Percentiles rank a stretch among this genome's conserved stretches.
Evolutionary conservation across 192 early-diverging fungal genomes (phyloP).

Genomic region (Phycomyces blakesleeanus): DNA sequence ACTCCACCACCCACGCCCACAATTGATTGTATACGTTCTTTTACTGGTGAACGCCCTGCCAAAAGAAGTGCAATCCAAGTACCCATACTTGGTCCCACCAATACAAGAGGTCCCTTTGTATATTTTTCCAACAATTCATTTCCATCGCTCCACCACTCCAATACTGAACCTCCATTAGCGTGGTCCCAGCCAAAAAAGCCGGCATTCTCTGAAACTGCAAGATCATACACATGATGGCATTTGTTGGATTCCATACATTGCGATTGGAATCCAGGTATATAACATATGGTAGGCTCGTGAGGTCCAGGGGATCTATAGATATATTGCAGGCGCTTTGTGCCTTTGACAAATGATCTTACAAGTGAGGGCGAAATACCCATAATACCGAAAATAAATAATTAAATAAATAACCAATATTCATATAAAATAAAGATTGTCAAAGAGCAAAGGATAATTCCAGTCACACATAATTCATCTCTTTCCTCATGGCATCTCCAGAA

Average conservation of each 20-base stretch:
- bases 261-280: constrained; percentile 35
- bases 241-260: constrained; percentile 21
- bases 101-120: background rate
- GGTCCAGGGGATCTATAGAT: background rate
- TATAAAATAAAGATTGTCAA: no score
- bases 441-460: background rate
- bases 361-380: no score
- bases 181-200: constrained; percentile 32
- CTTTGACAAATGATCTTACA: no score
- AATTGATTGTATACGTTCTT: background rate
- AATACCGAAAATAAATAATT: no score
- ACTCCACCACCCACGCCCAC: constrained; percentile 26
- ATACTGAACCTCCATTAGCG: constrained; percentile 7
- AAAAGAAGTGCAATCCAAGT: constrained; percentile 21
- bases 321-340: no score
- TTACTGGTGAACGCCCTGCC: background rate
- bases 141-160: constrained; percentile 23
- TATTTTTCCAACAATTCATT: background rate
- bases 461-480: background rate
- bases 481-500: background rate
- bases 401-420: no score
- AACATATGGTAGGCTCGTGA: constrained; percentile 23
- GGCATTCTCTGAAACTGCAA: background rate
- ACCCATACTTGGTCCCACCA: constrained; percentile 33
- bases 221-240: constrained; percentile 10